A percentile compares a stretch with the other conserved stretches of the same genome.
phyloP scores from a whole-genome alignment of 768 basidiomycete genomes.

The Tephrocybe sp. region DNA sequence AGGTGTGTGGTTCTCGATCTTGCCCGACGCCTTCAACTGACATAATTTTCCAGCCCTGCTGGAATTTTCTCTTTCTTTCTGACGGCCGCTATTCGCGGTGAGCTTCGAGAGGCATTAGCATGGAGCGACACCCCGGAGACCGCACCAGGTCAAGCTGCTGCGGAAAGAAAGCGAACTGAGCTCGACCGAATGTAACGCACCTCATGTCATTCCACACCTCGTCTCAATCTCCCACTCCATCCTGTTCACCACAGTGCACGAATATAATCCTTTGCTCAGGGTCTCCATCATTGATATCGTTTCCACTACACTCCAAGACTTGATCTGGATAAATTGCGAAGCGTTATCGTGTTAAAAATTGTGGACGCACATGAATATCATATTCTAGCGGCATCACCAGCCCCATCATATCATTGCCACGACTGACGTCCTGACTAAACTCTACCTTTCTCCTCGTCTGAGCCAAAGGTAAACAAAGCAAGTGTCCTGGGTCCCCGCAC shows the following conservation, averaged over 20 bases:
- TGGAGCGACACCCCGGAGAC: conserved; percentile 60
- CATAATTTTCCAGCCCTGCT: conserved; percentile 51
- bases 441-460: background rate
- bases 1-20: conserved; percentile 47
- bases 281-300: background rate
- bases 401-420: too few relatives aligned
- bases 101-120: conserved; percentile 66
- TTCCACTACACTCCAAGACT: too few relatives aligned
- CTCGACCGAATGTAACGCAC: background rate
- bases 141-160: background rate
- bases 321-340: too few relatives aligned
- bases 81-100: conserved; percentile 62
- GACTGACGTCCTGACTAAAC: background rate
- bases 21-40: background rate
- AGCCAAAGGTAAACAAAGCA: background rate
- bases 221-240: background rate
- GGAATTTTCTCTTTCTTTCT: conserved; percentile 71
- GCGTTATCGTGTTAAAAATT: background rate
- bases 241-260: too few relatives aligned
- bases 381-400: too few relatives aligned
- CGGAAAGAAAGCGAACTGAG: conserved; percentile 16
- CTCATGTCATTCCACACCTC: background rate
- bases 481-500: conserved; percentile 2
- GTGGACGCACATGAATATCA: too few relatives aligned
- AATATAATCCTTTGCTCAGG: too few relatives aligned